phyloP scores from a whole-genome alignment of 2,329 filamentous ascomycete species.

The Penicillium sp. region DNA sequence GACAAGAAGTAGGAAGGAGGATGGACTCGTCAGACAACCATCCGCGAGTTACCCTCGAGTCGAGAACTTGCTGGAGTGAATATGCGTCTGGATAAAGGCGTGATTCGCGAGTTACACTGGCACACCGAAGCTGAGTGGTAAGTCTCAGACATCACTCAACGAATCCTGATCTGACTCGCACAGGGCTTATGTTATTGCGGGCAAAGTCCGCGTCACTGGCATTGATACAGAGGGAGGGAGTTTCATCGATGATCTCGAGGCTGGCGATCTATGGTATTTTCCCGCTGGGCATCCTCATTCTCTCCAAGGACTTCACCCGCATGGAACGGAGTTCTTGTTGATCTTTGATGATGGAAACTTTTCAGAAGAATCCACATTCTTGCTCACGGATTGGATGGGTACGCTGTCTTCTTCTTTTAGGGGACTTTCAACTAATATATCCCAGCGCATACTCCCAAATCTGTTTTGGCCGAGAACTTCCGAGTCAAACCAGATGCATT shows the following conservation, averaged over 20 bases:
- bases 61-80: conserved; percentile 71
- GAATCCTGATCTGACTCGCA: no score
- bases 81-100: conserved; percentile 67
- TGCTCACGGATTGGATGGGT: conserved; percentile 68
- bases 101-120: conserved; percentile 73
- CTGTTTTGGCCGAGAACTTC: conserved; percentile 68
- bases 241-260: conserved; percentile 67
- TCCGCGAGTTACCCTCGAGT: conserved; percentile 32
- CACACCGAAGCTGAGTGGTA: conserved; percentile 76
- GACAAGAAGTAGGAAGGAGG: conserved; percentile 55
- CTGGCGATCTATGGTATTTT: conserved; percentile 74
- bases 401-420: conserved; percentile 23
- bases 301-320: conserved; percentile 60
- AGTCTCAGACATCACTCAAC: no score
- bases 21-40: conserved; percentile 65
- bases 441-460: conserved; percentile 66
- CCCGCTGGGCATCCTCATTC: conserved; percentile 69
- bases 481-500: conserved; percentile 63
- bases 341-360: conserved; percentile 56
- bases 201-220: conserved; percentile 64
- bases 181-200: conserved; percentile 68
- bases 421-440: neutral
- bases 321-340: conserved; percentile 59
- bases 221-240: conserved; percentile 68
- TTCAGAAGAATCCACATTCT: conserved; percentile 62